Conservation (phyloP, 768 basidiomycete genomes). For the Symmetrospora coprosmae region DNA sequence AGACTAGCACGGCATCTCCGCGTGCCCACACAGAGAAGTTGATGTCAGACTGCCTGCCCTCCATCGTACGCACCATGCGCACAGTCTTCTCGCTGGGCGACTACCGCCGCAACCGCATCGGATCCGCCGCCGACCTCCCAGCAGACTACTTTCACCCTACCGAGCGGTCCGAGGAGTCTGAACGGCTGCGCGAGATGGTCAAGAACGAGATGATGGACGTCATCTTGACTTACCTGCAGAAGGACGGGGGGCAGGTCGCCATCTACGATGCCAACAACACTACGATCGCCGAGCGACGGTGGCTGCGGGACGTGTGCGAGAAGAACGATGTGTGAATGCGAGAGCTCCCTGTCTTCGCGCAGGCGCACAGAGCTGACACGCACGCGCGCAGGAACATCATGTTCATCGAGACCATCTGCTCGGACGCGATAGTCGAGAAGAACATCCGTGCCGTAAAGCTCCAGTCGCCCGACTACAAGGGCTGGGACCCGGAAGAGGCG, state of each 20-base stretch:
- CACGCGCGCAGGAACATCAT: neutral
- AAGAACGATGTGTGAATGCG: constrained; percentile 56
- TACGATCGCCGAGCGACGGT: constrained; percentile 50
- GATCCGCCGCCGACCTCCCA: constrained; percentile 73
- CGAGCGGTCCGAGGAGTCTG: constrained; percentile 50
- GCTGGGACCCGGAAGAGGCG: constrained; percentile 83
- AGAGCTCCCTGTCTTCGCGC: neutral
- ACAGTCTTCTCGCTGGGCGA: constrained; percentile 83
- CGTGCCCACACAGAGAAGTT: constrained; percentile 93
- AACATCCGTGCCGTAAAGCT: constrained; percentile 47
- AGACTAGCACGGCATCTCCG: constrained; percentile 63
- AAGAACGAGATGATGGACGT: constrained; percentile 71
- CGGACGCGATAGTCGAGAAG: constrained; percentile 17
- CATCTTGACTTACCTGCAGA: constrained; percentile 75
- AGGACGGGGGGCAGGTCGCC: constrained; percentile 71
- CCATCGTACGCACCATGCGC: neutral
- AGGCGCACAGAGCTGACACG: neutral
- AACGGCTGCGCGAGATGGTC: constrained; percentile 57
- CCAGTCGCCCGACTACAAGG: constrained; percentile 45
- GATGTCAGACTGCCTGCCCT: constrained; percentile 31
- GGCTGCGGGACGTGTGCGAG: constrained; percentile 68
- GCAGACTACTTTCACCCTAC: constrained; percentile 81
- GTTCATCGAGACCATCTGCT: constrained; percentile 78
- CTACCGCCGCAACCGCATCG: constrained; percentile 76
- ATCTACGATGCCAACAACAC: constrained; percentile 99